phyloP scores from a whole-genome alignment of 1,139 yeast species.

The Geotrichum histeridarum region DNA sequence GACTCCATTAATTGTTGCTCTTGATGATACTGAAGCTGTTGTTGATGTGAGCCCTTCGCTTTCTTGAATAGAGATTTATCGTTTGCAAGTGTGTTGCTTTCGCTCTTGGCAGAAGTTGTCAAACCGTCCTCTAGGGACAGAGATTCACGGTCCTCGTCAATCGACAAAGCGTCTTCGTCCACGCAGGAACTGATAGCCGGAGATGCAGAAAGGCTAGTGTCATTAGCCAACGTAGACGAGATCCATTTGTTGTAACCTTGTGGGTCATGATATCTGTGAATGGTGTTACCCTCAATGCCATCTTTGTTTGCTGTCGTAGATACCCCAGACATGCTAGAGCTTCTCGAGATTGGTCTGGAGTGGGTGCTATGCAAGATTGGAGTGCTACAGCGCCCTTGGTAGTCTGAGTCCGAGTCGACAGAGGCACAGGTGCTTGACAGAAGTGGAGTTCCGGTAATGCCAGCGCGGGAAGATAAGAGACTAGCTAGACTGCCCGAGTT shows the following conservation, averaged over 20 bases:
- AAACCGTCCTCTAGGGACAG: background rate
- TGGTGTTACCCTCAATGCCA: conserved; percentile 60
- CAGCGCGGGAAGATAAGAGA: background rate
- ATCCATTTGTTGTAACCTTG: conserved; percentile 31
- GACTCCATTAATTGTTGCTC: background rate
- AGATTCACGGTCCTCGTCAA: background rate
- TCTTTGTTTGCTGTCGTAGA: conserved; percentile 71
- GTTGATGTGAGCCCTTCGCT: background rate
- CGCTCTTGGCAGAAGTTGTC: background rate
- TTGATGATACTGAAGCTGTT: conserved; percentile 2
- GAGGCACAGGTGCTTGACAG: conserved; percentile 30
- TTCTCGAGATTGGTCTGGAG: conserved; percentile 52
- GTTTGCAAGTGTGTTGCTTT: background rate
- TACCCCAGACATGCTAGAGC: conserved; percentile 58
- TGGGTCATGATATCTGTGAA: conserved; percentile 46
- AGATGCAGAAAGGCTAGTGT: background rate
- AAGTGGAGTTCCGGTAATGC: background rate
- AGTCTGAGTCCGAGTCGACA: conserved; percentile 36
- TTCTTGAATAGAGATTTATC: background rate
- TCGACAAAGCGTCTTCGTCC: background rate
- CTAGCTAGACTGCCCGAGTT: no score
- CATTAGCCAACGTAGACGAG: conserved; percentile 20
- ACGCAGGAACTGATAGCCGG: background rate
- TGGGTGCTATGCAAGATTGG: conserved; percentile 3
- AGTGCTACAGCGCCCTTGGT: conserved; percentile 25